These are phyloP conservation scores for Microdochium nivale DNA, from an alignment of 2,329 filamentous ascomycete species.

Conservation along the genomic window DNA sequence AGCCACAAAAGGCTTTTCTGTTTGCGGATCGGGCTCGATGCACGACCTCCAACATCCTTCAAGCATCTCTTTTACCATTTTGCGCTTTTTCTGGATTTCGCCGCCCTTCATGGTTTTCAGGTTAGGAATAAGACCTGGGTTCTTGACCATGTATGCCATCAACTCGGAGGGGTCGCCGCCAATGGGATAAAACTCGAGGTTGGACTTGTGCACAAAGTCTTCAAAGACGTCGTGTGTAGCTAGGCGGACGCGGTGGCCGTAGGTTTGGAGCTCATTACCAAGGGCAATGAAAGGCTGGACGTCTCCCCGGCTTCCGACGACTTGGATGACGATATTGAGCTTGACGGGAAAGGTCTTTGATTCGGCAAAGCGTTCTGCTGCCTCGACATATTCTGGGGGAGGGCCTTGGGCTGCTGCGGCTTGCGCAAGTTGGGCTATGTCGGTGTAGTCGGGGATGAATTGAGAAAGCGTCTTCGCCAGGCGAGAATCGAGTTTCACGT, in stretches of 20 bases:
- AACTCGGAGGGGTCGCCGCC: conserved; percentile 25
- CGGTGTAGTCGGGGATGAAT: too few relatives aligned
- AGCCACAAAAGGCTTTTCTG: conserved; percentile 63
- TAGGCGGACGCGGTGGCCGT: conserved; percentile 33
- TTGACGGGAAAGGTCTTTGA: not conserved
- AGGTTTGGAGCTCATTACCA: conserved; percentile 26
- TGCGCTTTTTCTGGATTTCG: conserved; percentile 60
- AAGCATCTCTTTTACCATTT: conserved; percentile 66
- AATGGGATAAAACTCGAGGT: conserved; percentile 30
- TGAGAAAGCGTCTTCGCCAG: too few relatives aligned
- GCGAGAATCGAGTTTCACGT: too few relatives aligned
- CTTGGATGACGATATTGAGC: conserved; percentile 8
- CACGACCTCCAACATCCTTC: conserved; percentile 82
- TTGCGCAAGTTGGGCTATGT: not conserved
- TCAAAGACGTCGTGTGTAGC: conserved; percentile 33
- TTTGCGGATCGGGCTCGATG: conserved; percentile 50
- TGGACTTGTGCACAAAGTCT: conserved; percentile 20
- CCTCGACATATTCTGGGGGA: too few relatives aligned
- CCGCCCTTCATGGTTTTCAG: conserved; percentile 68
- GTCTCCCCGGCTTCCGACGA: conserved; percentile 20
- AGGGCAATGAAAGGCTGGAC: conserved; percentile 39
- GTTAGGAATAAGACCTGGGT: conserved; percentile 77
- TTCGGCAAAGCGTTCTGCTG: too few relatives aligned
- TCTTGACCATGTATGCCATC: conserved; percentile 66
- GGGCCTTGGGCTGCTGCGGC: not conserved